phyloP scores from a whole-genome alignment of 345 rosid species.

The Brassica carinata region DNA sequence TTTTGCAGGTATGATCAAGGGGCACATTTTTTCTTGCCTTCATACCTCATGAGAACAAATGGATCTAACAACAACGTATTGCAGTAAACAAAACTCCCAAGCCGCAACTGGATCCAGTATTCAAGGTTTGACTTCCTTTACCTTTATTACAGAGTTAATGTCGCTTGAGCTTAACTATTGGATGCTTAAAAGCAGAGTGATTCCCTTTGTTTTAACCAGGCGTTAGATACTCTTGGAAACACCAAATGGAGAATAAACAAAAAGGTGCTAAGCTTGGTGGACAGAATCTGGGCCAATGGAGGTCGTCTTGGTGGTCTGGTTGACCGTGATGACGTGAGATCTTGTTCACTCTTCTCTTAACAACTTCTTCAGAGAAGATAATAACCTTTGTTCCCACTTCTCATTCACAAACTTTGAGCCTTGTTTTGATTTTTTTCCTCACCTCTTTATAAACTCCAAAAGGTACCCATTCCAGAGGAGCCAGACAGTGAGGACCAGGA shows the following conservation, averaged over 20 bases:
- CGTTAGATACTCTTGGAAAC: not conserved
- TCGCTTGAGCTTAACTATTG: not conserved
- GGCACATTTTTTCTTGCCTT: not conserved
- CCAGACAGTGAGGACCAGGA: conserved; percentile 1
- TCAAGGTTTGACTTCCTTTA: not conserved
- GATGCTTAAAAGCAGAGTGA: not conserved
- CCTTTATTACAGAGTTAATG: not conserved
- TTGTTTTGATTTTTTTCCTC: not conserved
- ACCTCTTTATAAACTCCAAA: not conserved
- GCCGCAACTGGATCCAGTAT: not conserved
- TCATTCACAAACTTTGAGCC: not conserved
- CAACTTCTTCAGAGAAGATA: not conserved
- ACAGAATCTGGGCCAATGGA: not conserved
- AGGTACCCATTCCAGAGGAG: conserved; percentile 1
- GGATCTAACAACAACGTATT: not conserved
- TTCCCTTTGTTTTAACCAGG: not conserved
- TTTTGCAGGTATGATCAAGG: not conserved
- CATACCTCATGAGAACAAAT: not conserved
- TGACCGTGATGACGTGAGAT: conserved; percentile 2
- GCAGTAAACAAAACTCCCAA: not conserved
- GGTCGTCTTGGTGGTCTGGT: not conserved
- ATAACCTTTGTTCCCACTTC: not conserved
- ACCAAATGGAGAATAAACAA: not conserved
- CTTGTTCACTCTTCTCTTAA: not conserved
- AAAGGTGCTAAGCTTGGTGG: not conserved